Conservation (phyloP, 768 basidiomycete species). For the Suillus clintonianus region DNA sequence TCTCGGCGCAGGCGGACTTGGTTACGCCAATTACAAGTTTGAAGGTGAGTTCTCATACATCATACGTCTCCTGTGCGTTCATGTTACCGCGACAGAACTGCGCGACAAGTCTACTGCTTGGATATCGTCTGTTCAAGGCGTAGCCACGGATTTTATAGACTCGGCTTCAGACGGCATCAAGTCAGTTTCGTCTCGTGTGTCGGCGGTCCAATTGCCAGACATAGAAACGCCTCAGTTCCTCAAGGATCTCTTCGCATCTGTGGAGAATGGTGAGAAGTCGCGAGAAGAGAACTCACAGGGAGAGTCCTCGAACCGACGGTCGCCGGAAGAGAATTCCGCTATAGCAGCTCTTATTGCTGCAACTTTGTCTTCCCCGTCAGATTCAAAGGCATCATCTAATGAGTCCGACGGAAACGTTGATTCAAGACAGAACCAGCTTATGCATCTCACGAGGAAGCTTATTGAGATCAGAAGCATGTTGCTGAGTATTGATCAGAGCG, state of each 20-base stretch:
- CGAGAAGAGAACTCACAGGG: constrained; percentile 33
- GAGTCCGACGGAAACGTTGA: constrained; percentile 42
- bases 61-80: neutral
- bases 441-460: constrained; percentile 91
- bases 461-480: constrained; percentile 96
- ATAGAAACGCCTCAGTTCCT: constrained; percentile 67
- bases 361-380: constrained; percentile 75
- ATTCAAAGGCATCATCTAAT: constrained; percentile 41
- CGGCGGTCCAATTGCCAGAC: constrained; percentile 59
- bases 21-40: constrained; percentile 96
- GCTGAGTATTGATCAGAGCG: constrained; percentile 95
- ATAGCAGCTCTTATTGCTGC: constrained; percentile 79
- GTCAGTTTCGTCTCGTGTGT: constrained; percentile 56
- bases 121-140: constrained; percentile 65
- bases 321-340: constrained; percentile 56
- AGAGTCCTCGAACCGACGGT: constrained; percentile 39
- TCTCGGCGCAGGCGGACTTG: constrained; percentile 86
- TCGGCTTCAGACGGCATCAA: constrained; percentile 72
- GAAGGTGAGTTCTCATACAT: constrained; percentile 62
- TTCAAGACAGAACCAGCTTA: constrained; percentile 74
- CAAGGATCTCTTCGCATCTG: constrained; percentile 56
- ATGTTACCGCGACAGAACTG: constrained; percentile 53
- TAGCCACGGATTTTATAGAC: constrained; percentile 69
- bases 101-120: constrained; percentile 67
- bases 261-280: constrained; percentile 32